Percentiles rank a stretch among this genome's conserved stretches.
Evolutionary conservation across 2,329 filamentous ascomycete species (phyloP).

Genomic region (Colletotrichum coccodes): DNA sequence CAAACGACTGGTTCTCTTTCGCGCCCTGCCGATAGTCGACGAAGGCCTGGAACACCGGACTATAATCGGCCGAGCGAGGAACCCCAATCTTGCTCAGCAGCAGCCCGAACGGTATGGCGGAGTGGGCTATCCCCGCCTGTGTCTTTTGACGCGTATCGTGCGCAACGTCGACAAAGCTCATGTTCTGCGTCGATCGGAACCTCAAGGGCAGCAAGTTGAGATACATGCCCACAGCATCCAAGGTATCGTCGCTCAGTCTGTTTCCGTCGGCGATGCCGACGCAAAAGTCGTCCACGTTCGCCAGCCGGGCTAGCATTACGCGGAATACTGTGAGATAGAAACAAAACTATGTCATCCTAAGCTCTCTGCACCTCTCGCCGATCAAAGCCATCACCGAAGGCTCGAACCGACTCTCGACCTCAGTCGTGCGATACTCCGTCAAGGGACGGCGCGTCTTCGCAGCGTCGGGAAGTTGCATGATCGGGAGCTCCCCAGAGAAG

Average conservation of each 20-base stretch:
- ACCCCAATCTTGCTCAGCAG: slow-evolving; percentile 55
- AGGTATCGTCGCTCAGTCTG: slow-evolving; percentile 41
- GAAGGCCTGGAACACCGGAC: slow-evolving; percentile 60
- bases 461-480: neutral
- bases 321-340: slow-evolving; percentile 53
- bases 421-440: neutral
- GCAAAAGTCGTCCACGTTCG: slow-evolving; percentile 45
- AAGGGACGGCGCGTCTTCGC: neutral
- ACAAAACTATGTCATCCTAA: slow-evolving; percentile 48
- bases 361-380: neutral
- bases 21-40: slow-evolving; percentile 43
- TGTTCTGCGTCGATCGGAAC: slow-evolving; percentile 39
- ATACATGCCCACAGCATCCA: slow-evolving; percentile 54
- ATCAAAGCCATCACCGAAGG: neutral
- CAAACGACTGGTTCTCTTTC: neutral
- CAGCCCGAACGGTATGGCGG: slow-evolving; percentile 58
- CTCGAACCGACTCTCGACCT: neutral
- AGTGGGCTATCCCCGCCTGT: slow-evolving; percentile 52
- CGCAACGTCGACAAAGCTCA: neutral
- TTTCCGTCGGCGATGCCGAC: slow-evolving; percentile 61
- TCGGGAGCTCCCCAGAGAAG: neutral
- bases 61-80: slow-evolving; percentile 47
- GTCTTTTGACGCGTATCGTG: neutral
- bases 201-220: slow-evolving; percentile 60
- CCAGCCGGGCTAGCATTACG: neutral